Base-by-base conservation (phyloP, 805 yeast species). In the Wickerhamiella australiensis region DNA sequence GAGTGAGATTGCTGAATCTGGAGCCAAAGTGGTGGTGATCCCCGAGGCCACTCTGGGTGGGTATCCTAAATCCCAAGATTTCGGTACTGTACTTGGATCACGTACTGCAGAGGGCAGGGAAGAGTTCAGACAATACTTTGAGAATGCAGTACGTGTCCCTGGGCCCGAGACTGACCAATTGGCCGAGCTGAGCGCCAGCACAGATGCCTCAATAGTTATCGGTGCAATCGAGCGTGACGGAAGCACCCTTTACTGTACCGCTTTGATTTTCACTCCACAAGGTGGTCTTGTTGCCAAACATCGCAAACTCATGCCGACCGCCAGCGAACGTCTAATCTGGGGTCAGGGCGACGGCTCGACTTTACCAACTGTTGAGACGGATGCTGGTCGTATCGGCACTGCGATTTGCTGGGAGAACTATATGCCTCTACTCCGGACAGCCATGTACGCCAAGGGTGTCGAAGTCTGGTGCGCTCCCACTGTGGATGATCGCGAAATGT, bases 341-440 rank as follows among this genome's bases (percentile, higher is more conserved):
- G 73, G 72, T 1, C 66, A 65, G 46, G 75, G 75, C 33, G 75
- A 71, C 50, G 76, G 76, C 3, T 68, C 73, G 3, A 69, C 73
- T 1, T 54, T 72, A 43, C 64, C 67, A 3, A 68, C 66, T 9
- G 65, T 67, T 26, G 65, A 70, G 17, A 56, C 65, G 18, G 51
- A 58, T 1, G 66, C 59, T 4, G 71, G 72, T 18, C 61, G 60
- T 44, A 51, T 70, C n/a, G 74, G 74, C 15, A 75, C 72, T 20
- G 73, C 67, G 27, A 70, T 71, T 44, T 72, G 75, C 57, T 71
- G 76, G 74, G 75, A 72, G 51, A 71, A 70, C 56, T 65, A 63
- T 56, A 63, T 68, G 57, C 75, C 75, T 3, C 54, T 69, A 49
- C 57, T 65, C 49, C 64, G 74, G 57, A 60, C 64, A 22, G 66